Evolutionary conservation across 192 early-diverging fungal genomes (phyloP), one percentile per base, ranked within the genome.

Genomic region (Helicostylum pulchrum): DNA sequence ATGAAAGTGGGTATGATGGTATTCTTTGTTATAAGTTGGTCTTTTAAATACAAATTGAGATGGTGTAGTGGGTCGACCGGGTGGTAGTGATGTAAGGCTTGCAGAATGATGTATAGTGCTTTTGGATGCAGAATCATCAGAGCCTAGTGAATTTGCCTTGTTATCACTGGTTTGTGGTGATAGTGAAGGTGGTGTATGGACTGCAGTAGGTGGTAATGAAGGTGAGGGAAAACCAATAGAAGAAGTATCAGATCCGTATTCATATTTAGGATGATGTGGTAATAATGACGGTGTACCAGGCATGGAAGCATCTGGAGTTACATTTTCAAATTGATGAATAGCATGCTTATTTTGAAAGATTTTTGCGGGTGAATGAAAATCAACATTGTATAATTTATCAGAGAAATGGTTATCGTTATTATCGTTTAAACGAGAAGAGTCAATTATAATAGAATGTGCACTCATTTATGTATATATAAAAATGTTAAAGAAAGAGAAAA

Each of bases 1-100:
- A 34, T 76, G 74, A 59, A 71, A 76, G 42, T 76, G 74, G 0
- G 74, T 76, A 53, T 68, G 53, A 17, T 76, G 69, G 39, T 65
- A 76, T 34, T 71, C 60, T 36, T 68, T 70, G 43, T 76, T 59
- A 53, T 76, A 76, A 64, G 71, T 65, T 15, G 74, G 74, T 47
- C 63, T 52, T 19, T 76, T 76, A 42, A 76, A 76, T 14, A 76
- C 52, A 34, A 76, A 76, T 64, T 76, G 74, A 0, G 68, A 71
- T 15, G 74, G 74, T 32, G 74, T 71, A 15, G 65, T 54, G 8
- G 61, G 65, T 10, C 71, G 65, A n/a, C 17, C 19, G 6, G 70
- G 70, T 49, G 59, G 10, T 26, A 56, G 42, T 10, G 44, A 26
- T 26, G 26, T 50, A 20, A 31, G 19, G 44, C 36, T 58, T 14